Conservation (phyloP, 140 eudicot genomes). For the Senecio squalidus region DNA sequence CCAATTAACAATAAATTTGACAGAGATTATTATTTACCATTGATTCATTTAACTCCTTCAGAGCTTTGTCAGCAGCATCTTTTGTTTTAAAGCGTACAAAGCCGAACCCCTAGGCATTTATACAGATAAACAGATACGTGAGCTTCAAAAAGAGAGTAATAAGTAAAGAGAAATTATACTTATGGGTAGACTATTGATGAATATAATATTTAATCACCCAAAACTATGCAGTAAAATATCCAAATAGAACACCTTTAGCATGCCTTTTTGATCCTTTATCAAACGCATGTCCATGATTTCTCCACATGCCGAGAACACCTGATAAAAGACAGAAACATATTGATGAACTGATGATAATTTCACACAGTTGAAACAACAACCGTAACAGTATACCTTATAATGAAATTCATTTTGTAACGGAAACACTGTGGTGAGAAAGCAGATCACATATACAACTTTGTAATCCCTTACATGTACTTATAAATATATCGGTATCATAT, state of each 20-base stretch:
- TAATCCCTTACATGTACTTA: too few species aligned
- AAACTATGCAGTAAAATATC: neutral
- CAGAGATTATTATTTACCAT: slow-evolving; percentile 39
- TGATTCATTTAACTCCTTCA: slow-evolving; percentile 60
- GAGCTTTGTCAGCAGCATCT: slow-evolving; percentile 77
- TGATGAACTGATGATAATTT: too few species aligned
- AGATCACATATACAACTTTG: too few species aligned
- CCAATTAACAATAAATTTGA: slow-evolving; percentile 4
- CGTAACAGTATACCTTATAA: too few species aligned
- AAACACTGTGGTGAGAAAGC: too few species aligned
- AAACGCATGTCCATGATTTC: slow-evolving; percentile 68
- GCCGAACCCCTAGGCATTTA: slow-evolving; percentile 63
- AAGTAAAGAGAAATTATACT: slow-evolving; percentile 3
- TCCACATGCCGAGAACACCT: slow-evolving; percentile 75
- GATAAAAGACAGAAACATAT: too few species aligned
- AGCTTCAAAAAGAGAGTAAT: slow-evolving; percentile 10
- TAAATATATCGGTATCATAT: too few species aligned
- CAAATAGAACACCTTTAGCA: slow-evolving; percentile 44
- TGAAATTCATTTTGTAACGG: too few species aligned
- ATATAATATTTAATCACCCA: neutral
- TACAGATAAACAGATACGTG: slow-evolving; percentile 11
- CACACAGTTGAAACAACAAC: too few species aligned
- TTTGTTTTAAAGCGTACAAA: slow-evolving; percentile 77
- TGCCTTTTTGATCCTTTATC: slow-evolving; percentile 67
- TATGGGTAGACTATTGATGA: neutral